Evolutionary conservation across 2,329 filamentous ascomycete genomes (phyloP), one percentile per base, ranked within the genome.

Genomic region (Neofusicoccum umdonicola): DNA sequence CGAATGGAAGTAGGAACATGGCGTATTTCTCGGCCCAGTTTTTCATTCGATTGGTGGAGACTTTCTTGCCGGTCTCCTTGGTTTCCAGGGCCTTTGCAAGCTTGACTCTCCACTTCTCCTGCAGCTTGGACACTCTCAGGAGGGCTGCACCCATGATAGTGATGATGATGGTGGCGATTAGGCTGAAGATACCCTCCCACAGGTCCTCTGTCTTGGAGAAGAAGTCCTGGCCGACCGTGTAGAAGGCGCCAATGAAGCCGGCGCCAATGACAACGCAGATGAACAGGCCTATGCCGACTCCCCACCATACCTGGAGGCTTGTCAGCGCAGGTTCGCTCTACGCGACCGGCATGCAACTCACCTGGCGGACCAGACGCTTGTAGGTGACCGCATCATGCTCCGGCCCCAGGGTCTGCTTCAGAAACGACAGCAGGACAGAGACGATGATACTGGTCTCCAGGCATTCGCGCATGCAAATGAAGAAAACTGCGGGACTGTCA

Each of bases 21-120:
- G 88, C 87, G 73, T 96, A 95, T 76, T 90, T 92, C 76, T 93
- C 89, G 19, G 83, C 78, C 79, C 86, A 90, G 63, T 80, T 78
- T 77, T 90, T 90, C 67, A 93, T 77, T 4, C 78, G 79, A 4
- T 74, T 78, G 15, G 75, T 76, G 2, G 75, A 71, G 11, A 76
- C 76, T 12, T 74, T 74, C n/a, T 74, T 74, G 41, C 69, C 73
- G 5, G 73, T 74, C 15, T 84, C 80, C 15, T 83, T 80, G 11
- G 83, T 74, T 69, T 90, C 87, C 35, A 95, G 78, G 2, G 90
- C 87, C 70, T 85, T 86, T 17, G 88, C 86, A 27, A 96, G 86
- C 85, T 95, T 95, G 71, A 89, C 80, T n/a, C 88, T 86, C 93
- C 92, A 96, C 78, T 95, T 95, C 67, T 90, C 88, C 75, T 93